These are phyloP conservation scores for Physcomitrium patens DNA, from an alignment of 225 moss, liverwort and hornwort genomes.

Conservation along the genomic window DNA sequence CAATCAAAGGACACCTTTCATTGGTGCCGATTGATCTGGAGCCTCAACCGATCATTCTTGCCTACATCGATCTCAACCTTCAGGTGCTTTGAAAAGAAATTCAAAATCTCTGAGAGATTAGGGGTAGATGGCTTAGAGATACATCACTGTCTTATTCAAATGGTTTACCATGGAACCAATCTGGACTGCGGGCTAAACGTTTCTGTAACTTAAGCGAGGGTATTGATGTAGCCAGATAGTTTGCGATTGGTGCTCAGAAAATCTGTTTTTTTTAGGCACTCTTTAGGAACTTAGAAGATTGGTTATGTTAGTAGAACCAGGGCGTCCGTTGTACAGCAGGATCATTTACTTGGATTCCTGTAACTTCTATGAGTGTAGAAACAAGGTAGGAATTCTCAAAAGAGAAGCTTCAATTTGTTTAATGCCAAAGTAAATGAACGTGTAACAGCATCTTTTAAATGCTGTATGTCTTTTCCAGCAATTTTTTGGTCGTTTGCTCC, in stretches of 20 bases:
- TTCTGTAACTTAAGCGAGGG: slow-evolving; percentile 17
- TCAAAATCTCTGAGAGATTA: slow-evolving; percentile 21
- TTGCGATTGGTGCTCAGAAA: slow-evolving; percentile 7
- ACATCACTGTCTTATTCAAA: slow-evolving; percentile 22
- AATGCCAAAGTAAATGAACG: slow-evolving; percentile 27
- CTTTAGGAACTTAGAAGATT: slow-evolving; percentile 8
- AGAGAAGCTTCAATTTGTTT: slow-evolving; percentile 19
- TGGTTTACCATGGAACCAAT: slow-evolving; percentile 5
- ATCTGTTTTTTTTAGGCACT: slow-evolving; percentile 18
- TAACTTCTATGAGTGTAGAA: slow-evolving; percentile 12
- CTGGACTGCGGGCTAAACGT: slow-evolving; percentile 16
- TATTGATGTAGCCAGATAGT: slow-evolving; percentile 13
- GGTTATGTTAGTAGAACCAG: slow-evolving; percentile 19
- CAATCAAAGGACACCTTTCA: slow-evolving; percentile 84
- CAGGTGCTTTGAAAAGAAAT: slow-evolving; percentile 47
- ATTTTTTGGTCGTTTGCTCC: slow-evolving; percentile 6
- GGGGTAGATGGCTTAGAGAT: slow-evolving; percentile 13
- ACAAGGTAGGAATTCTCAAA: slow-evolving; percentile 23
- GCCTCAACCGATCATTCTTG: slow-evolving; percentile 88
- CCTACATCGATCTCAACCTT: slow-evolving; percentile 90
- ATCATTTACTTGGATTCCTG: slow-evolving; percentile 30
- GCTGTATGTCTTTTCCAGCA: slow-evolving; percentile 5
- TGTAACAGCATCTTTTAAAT: slow-evolving; percentile 27
- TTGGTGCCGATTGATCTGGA: slow-evolving; percentile 89
- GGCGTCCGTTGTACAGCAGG: slow-evolving; percentile 26